A percentile compares a stretch with the other conserved stretches of the same genome.
These are phyloP conservation scores for Sesbania bispinosa DNA, from an alignment of 306 rosid genomes.

Conservation along the genomic window DNA sequence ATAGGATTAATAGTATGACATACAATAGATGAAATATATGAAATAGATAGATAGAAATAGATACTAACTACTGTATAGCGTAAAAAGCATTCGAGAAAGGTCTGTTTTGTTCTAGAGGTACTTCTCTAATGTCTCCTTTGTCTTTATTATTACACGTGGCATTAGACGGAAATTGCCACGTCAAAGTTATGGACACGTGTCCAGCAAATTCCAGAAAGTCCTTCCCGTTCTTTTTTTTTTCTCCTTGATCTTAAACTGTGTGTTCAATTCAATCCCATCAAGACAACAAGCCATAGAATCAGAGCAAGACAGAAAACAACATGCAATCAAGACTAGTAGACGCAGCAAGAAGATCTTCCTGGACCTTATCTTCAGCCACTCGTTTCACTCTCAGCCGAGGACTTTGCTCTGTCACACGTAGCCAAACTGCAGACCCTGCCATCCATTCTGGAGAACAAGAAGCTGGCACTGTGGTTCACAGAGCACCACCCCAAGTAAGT, in stretches of 20 bases:
- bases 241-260: neutral
- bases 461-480: slow-evolving; percentile 34
- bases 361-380: neutral
- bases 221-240: neutral
- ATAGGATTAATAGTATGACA: too few species aligned
- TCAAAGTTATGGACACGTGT: slow-evolving; percentile 30
- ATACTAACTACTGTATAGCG: too few species aligned
- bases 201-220: slow-evolving; percentile 35
- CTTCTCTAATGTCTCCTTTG: too few species aligned
- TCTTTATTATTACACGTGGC: slow-evolving; percentile 31
- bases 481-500: slow-evolving; percentile 39
- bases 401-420: slow-evolving; percentile 32
- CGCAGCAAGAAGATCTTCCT: slow-evolving; percentile 15
- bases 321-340: slow-evolving; percentile 44
- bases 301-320: neutral
- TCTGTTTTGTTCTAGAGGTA: neutral
- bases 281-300: neutral
- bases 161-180: slow-evolving; percentile 30
- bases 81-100: slow-evolving; percentile 16
- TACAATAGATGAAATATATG: too few species aligned
- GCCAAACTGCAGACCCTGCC: slow-evolving; percentile 55
- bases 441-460: slow-evolving; percentile 54
- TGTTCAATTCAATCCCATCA: neutral
- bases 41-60: too few species aligned
- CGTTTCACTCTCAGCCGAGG: slow-evolving; percentile 20